A percentile compares a stretch with the other conserved stretches of the same genome.
Conservation (phyloP, 345 rosid genomes). For the Anastatica hierochuntica region DNA sequence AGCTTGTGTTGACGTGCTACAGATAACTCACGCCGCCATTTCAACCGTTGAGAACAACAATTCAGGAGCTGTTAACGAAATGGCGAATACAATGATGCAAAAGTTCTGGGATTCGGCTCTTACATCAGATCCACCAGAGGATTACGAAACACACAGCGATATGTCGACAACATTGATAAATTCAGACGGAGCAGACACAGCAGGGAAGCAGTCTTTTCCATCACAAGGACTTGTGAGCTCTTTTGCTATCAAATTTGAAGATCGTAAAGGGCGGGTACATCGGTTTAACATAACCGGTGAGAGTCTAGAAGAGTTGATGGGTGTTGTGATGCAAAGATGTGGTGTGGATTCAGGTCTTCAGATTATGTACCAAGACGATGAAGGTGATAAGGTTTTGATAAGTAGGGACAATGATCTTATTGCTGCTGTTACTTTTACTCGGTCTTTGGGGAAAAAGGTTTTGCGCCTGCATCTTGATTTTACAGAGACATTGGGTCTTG, state of each 20-base stretch:
- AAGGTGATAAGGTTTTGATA: conserved; percentile 82
- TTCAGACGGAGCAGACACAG: conserved; percentile 48
- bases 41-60: conserved; percentile 76
- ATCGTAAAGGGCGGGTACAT: conserved; percentile 76
- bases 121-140: conserved; percentile 71
- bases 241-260: conserved; percentile 76
- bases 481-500: not conserved
- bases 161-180: conserved; percentile 49
- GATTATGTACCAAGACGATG: conserved; percentile 76
- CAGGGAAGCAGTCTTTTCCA: conserved; percentile 47
- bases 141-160: conserved; percentile 83
- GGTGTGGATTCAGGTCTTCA: not conserved
- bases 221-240: conserved; percentile 64
- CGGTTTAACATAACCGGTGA: conserved; percentile 47
- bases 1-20: conserved; percentile 80
- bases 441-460: conserved; percentile 48
- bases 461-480: conserved; percentile 19
- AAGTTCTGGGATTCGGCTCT: conserved; percentile 97
- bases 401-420: conserved; percentile 64
- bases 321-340: conserved; percentile 50
- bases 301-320: conserved; percentile 55
- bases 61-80: conserved; percentile 75
- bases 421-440: conserved; percentile 53
- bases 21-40: conserved; percentile 90
- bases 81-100: conserved; percentile 88